phyloP scores from a whole-genome alignment of 345 rosid species.

The Boechera retrofracta region DNA sequence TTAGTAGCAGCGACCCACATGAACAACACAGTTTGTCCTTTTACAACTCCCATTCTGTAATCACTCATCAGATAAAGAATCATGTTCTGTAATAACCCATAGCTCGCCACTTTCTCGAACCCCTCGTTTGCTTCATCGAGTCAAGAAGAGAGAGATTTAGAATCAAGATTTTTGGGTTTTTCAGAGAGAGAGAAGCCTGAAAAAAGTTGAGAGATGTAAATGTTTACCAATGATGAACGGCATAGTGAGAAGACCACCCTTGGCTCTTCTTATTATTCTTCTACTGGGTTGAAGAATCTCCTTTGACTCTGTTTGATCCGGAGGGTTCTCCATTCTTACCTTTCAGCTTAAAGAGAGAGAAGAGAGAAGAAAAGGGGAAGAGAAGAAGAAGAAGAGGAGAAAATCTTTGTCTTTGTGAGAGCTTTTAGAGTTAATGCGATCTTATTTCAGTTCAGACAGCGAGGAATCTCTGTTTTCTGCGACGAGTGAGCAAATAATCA shows the following conservation, averaged over 20 bases:
- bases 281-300: slow-evolving; percentile 36
- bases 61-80: slow-evolving; percentile 65
- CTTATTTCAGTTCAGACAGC: slow-evolving; percentile 48
- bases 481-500: slow-evolving; percentile 46
- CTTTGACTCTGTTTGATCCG: slow-evolving; percentile 47
- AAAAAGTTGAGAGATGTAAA: neutral
- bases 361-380: neutral
- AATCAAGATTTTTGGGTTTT: neutral
- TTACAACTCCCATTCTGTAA: slow-evolving; percentile 58
- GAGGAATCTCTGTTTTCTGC: slow-evolving; percentile 51
- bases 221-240: slow-evolving; percentile 74
- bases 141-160: neutral
- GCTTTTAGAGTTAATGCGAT: slow-evolving; percentile 38
- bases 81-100: slow-evolving; percentile 74
- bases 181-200: neutral
- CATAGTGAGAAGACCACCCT: slow-evolving; percentile 77
- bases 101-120: slow-evolving; percentile 85
- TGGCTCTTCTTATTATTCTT: slow-evolving; percentile 43
- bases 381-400: slow-evolving; percentile 3
- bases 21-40: slow-evolving; percentile 62
- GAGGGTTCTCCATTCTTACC: slow-evolving; percentile 49
- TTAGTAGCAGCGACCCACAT: slow-evolving; percentile 77
- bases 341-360: neutral
- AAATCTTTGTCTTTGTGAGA: slow-evolving; percentile 47
- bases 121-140: slow-evolving; percentile 64